Evolutionary conservation across 139 green algal species (phyloP), one percentile per base, ranked within the genome.

Genomic region (Pleodorina starrii): DNA sequence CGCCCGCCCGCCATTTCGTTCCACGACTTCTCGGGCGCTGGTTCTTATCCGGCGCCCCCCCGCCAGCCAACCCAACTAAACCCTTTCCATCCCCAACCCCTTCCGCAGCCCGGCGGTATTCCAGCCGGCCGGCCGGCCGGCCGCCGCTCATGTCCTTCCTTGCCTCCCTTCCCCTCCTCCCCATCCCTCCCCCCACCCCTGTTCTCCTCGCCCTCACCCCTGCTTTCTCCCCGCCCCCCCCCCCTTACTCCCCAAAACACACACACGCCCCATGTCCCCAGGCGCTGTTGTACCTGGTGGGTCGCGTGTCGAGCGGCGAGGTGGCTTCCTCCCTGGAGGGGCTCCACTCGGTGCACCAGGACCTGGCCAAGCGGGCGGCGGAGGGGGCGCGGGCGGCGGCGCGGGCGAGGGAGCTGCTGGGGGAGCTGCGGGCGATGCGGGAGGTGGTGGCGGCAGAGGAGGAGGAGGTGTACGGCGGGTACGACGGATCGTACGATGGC

Each of bases 331-430:
- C 43, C 35, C 79, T 86, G 79, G 79, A 75, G 32, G 21, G 35
- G 32, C 85, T 90, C 44, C 50, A 90, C 44, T 29, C n/a, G 32
- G n/a, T 80, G 73, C 60, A 86, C 76, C 85, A 86, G 86, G 80
- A 71, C 12, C 32, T 90, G 86, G 75, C 59, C 35, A 60, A 57
- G 32, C 84, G 75, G 63, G 42, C 79, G 36, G 59, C 35, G 75
- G 76, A 90, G 40, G 86, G 76, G 5, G 57, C n/a, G 32, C 51
- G 40, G 0, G 42, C 57, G 76, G 57, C 46, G 63, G 59, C 29
- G 25, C 63, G 72, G n/a, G 60, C n/a, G 5, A 10, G 9, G n/a
- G 1, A 12, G 63, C 81, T 79, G 81, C 43, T 66, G 60, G 81
- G 29, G 21, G 81, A 87, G 40, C 81, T 87, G 63, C 29, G 44